These are phyloP conservation scores for Rhododendron ovatum DNA, from an alignment of 148 eudicot genomes.

Conservation along the genomic window DNA sequence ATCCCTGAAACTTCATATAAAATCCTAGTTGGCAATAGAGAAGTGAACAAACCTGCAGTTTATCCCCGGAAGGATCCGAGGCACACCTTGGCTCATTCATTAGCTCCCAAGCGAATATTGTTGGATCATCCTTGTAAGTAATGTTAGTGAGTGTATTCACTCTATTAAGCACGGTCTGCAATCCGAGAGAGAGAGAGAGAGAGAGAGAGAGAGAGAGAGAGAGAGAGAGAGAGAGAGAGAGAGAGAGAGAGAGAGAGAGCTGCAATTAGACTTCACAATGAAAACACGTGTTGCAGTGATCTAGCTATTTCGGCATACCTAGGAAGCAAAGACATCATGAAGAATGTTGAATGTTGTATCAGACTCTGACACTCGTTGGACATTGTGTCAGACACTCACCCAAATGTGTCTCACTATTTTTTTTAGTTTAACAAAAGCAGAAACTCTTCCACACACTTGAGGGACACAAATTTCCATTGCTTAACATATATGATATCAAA, in stretches of 20 bases:
- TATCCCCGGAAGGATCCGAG: constrained; percentile 75
- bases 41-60: constrained; percentile 49
- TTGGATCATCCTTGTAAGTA: constrained; percentile 87
- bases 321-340: too few species aligned
- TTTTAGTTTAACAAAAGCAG: too few species aligned
- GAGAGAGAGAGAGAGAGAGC: not conserved
- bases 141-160: constrained; percentile 69
- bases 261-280: not conserved
- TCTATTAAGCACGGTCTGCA: constrained; percentile 69
- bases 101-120: constrained; percentile 87
- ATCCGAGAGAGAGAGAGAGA: not conserved
- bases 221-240: not conserved
- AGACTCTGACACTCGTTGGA: too few species aligned
- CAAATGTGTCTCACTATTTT: too few species aligned
- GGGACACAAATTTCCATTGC: not conserved
- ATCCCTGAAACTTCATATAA: not conserved
- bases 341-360: too few species aligned
- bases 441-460: too few species aligned
- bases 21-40: not conserved
- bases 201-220: not conserved
- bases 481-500: not conserved
- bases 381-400: too few species aligned
- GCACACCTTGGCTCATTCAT: constrained; percentile 76
- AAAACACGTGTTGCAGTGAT: too few species aligned
- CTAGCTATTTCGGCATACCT: too few species aligned